phyloP scores from a whole-genome alignment of 306 rosid genomes.

The Rubus parviflorus region DNA sequence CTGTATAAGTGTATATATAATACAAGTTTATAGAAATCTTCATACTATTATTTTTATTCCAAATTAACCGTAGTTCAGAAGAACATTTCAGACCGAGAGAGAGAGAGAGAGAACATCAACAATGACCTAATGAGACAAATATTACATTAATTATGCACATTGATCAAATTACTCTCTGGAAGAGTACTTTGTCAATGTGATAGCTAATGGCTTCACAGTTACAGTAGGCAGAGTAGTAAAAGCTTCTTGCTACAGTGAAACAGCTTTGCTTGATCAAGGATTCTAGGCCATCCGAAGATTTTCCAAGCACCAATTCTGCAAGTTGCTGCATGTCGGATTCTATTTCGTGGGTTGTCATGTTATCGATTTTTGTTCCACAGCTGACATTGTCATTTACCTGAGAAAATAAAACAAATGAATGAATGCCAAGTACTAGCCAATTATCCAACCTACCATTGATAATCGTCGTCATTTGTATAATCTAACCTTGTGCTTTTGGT shows the following conservation, averaged over 20 bases:
- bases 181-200: constrained; percentile 80
- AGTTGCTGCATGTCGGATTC: constrained; percentile 81
- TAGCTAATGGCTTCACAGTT: constrained; percentile 58
- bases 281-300: constrained; percentile 40
- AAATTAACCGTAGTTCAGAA: neutral
- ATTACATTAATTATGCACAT: constrained; percentile 3
- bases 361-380: constrained; percentile 1
- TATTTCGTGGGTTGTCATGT: constrained; percentile 31
- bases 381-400: constrained; percentile 45
- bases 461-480: neutral
- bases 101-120: too few species aligned
- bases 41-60: neutral
- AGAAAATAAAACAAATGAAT: neutral
- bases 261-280: constrained; percentile 64
- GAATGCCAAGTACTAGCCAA: neutral
- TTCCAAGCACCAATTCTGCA: constrained; percentile 53
- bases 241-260: constrained; percentile 62
- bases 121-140: neutral
- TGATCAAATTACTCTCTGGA: constrained; percentile 57
- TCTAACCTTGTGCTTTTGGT: constrained; percentile 61
- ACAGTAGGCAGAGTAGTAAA: constrained; percentile 63
- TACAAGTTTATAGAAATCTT: neutral
- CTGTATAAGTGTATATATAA: too few species aligned
- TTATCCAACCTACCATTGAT: neutral
- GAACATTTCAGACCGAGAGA: neutral